Conservation (phyloP, 352 stramenopile genomes). For the Pythium pyrilobum region DNA sequence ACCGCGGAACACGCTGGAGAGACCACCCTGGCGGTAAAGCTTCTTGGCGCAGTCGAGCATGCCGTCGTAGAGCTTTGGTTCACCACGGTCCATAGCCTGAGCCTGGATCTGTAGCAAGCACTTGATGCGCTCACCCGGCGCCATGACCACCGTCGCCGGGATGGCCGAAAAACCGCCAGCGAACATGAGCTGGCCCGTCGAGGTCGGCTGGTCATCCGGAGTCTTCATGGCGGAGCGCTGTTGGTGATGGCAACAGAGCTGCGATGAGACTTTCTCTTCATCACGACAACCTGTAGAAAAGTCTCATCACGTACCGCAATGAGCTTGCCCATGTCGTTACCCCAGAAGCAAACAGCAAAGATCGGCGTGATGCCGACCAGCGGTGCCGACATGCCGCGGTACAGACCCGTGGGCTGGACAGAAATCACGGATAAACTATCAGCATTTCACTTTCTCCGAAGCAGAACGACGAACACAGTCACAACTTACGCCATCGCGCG, state of each 20-base stretch:
- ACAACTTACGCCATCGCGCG: conserved; percentile 86
- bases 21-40: conserved; percentile 88
- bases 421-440: background rate
- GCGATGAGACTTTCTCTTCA: background rate
- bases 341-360: conserved; percentile 97
- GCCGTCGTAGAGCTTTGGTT: conserved; percentile 88
- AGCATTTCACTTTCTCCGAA: conserved; percentile 13
- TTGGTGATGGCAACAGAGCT: background rate
- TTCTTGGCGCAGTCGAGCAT: conserved; percentile 95
- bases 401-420: conserved; percentile 72
- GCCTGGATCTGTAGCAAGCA: conserved; percentile 93
- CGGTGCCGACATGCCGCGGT: conserved; percentile 94
- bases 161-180: conserved; percentile 88
- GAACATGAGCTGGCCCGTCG: conserved; percentile 86
- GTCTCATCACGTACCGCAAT: conserved; percentile 58
- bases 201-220: conserved; percentile 51
- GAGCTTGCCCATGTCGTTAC: conserved; percentile 95
- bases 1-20: conserved; percentile 93
- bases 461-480: background rate
- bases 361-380: conserved; percentile 94
- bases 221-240: conserved; percentile 64
- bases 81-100: conserved; percentile 67
- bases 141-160: conserved; percentile 90
- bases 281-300: background rate
- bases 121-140: conserved; percentile 96